Evolutionary conservation across 2,329 filamentous ascomycete genomes (phyloP), one percentile per base, ranked within the genome.

Genomic region (Pseudopyrenochaeta lycopersici): DNA sequence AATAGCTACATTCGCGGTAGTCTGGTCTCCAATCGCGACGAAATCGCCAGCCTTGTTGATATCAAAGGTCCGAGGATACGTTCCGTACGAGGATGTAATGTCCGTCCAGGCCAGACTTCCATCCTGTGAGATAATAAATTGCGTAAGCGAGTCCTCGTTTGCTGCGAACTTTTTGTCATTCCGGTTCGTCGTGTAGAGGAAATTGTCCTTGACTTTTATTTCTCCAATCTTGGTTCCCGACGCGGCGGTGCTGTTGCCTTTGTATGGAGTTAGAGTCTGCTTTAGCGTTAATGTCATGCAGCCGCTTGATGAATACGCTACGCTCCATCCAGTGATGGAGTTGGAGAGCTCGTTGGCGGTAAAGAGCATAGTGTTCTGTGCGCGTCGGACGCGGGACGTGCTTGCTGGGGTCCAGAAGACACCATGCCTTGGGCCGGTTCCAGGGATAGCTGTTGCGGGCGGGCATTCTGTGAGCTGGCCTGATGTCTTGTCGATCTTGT

Each of bases 391-490:
- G 10, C 67, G 62, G 6, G 65, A 68, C 2, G 53, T 50, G 5
- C 41, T 50, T 4, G 60, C 27, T 35, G 72, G 67, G 11, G 72
- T 71, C 80, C 81, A 84, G 71, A 82, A 86, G 3, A 76, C 72
- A 10, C 77, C 81, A 65, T 86, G 84, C 27, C 84, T 78, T 0
- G 84, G 84, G 0, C 84, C 84, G 32, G 81, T 80, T 7, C 83
- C 83, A 0, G 78, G 64, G 2, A 70, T 73, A 0, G 80, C 73
- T 27, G 71, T 62, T n/a, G 76, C 79, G 1, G 78, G 67, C 4
- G 77, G 65, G 54, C 81, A 84, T 12, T 78, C 74, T 1, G 78
- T 79, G 17, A 85, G 76, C 35, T 68, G 64, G 7, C 83, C 82
- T 1, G 76, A 79, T 3, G 47, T 54, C 18, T 76, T 60, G 58